Conservation (phyloP, 306 rosid genomes). For the Prinsepia uniflora region DNA sequence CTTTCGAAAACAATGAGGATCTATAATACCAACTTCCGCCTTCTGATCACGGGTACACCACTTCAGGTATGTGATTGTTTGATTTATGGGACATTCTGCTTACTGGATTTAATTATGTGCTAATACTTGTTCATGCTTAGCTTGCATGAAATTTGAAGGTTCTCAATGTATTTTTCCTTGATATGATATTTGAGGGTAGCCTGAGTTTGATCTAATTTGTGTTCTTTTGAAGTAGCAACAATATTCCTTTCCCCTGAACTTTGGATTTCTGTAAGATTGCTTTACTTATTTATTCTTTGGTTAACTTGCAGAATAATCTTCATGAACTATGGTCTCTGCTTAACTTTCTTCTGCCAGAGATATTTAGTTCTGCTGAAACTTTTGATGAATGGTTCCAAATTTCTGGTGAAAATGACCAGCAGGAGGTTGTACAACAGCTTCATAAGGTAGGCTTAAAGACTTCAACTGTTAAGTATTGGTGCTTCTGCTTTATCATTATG, state of each 20-base stretch:
- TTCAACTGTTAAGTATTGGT: not conserved
- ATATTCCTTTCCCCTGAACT: not conserved
- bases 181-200: not conserved
- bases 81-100: not conserved
- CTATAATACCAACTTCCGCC: conserved; percentile 82
- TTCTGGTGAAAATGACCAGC: conserved; percentile 97
- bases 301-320: conserved; percentile 72
- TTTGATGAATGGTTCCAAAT: conserved; percentile 99
- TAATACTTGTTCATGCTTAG: not conserved
- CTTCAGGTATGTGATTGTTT: conserved; percentile 65
- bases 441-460: conserved; percentile 61
- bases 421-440: conserved; percentile 97
- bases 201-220: not conserved
- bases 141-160: not conserved
- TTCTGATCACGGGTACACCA: conserved; percentile 94
- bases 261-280: not conserved
- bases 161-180: not conserved
- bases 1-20: conserved; percentile 96
- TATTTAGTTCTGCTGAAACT: conserved; percentile 96
- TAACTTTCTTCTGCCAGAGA: conserved; percentile 96
- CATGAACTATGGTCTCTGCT: conserved; percentile 98
- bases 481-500: not conserved
- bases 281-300: not conserved
- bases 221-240: not conserved
- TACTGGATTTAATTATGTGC: not conserved